Evolutionary conservation across 2,329 filamentous ascomycete species (phyloP), one percentile per base, ranked within the genome.

Genomic region (Colletotrichum coccodes): DNA sequence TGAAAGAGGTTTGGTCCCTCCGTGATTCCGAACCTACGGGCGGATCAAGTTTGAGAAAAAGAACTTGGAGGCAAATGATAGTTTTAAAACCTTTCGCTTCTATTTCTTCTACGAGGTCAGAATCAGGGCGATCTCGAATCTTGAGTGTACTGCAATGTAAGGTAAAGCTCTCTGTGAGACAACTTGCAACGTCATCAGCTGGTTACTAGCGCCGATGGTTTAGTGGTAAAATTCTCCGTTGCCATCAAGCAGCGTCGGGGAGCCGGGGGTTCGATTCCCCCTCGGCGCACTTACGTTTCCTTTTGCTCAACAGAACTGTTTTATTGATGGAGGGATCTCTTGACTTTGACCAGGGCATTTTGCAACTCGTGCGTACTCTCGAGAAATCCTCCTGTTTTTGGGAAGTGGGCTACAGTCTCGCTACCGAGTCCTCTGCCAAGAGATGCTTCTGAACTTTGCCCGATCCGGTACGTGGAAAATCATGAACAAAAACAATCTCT

Each of bases 211-310:
- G 64, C 61, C 64, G 64, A 68, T 68, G 64, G 64, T 68, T 68
- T 68, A 68, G 64, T 68, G 53, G 60, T 68, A 68, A 64, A 68
- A 68, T 68, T 68, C 64, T 64, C 64, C 60, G 64, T 68, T 68
- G 64, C 64, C 64, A 68, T 42, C 26, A 5, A 30, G 46, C 60
- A 68, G 60, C 64, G 64, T 68, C 65, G 65, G 60, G 65, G 65
- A 68, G 65, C 65, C 60, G 60, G 64, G 64, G 64, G 64, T 66
- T 66, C 63, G 63, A 66, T 66, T 66, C 63, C 58, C 63, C 63
- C 63, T 66, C 63, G 63, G 52, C 64, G 64, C 64, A 68, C n/a
- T 38, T n/a, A n/a, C n/a, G n/a, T 1, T 14, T 4, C 16, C 64
- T 68, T 67, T 67, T 42, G 2, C 1, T 21, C 3, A 11, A 3